Percentiles rank a stretch among this genome's conserved stretches.
Conservation (phyloP, 23 red algal species). For the Cyanidium caldarium region DNA sequence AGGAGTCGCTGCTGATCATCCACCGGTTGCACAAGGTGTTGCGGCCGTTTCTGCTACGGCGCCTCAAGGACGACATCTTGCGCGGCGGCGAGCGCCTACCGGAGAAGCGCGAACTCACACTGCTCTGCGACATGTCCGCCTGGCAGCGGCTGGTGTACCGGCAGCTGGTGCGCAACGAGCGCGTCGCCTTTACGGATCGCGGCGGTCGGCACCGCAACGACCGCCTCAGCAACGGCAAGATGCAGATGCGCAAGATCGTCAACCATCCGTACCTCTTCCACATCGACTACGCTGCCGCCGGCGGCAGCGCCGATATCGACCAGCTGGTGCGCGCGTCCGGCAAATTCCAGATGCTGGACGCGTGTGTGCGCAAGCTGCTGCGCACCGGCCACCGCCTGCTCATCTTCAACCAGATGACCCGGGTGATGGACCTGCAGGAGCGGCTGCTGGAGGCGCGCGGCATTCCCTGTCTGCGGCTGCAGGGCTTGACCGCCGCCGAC, state of each 20-base stretch:
- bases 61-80: constrained; percentile 79
- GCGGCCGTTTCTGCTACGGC: constrained; percentile 77
- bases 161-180: constrained; percentile 59
- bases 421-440: constrained; percentile 66
- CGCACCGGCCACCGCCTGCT: constrained; percentile 59
- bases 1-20: constrained; percentile 83
- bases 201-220: constrained; percentile 72
- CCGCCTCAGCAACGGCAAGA: constrained; percentile 69
- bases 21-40: constrained; percentile 89
- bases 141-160: constrained; percentile 93
- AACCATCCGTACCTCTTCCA: constrained; percentile 98
- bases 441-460: constrained; percentile 36
- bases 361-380: constrained; percentile 61
- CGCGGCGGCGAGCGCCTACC: constrained; percentile 86
- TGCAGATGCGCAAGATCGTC: constrained; percentile 95
- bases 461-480: constrained; percentile 64
- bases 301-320: constrained; percentile 10
- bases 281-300: constrained; percentile 26
- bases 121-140: constrained; percentile 76
- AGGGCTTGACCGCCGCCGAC: constrained; percentile 80
- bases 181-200: constrained; percentile 59
- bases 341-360: constrained; percentile 71
- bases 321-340: constrained; percentile 65
- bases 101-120: constrained; percentile 67
- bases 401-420: constrained; percentile 96